Evolutionary conservation across 1,284 basidiomycete genomes (phyloP).

Genomic region (Puccinia triticina): DNA sequence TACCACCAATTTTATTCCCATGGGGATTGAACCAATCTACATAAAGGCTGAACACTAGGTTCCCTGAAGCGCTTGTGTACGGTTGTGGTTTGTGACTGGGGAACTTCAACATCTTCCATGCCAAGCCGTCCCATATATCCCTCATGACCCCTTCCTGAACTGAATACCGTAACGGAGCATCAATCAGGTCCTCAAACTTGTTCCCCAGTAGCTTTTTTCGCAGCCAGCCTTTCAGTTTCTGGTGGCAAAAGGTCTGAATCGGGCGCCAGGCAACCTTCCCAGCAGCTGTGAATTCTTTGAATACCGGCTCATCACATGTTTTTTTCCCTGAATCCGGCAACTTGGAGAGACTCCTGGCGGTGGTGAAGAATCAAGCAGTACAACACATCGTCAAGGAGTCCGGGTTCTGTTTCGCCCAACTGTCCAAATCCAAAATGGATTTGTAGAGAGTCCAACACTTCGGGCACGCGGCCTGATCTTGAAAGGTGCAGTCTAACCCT

Average conservation of each 20-base stretch:
- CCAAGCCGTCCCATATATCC: conserved; percentile 33
- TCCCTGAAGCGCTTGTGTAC: conserved; percentile 14
- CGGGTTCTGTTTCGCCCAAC: conserved; percentile 1
- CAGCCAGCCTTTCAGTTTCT: conserved; percentile 25
- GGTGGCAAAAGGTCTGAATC: conserved; percentile 8
- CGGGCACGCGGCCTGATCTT: background rate
- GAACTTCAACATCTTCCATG: conserved; percentile 19
- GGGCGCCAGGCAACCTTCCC: background rate
- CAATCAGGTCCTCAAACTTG: background rate
- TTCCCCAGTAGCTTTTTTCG: background rate
- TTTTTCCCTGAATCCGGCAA: background rate
- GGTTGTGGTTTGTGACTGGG: background rate
- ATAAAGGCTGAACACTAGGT: background rate
- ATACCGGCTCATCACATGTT: background rate
- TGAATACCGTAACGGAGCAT: background rate
- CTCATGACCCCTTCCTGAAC: background rate
- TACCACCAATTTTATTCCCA: too few relatives aligned
- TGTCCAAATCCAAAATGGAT: background rate
- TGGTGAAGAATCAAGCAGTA: background rate
- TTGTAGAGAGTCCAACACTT: conserved; percentile 9
- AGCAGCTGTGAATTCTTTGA: background rate
- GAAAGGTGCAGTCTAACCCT: conserved; percentile 7
- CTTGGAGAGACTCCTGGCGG: background rate
- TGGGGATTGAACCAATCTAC: too few relatives aligned
- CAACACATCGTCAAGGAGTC: background rate